phyloP scores from a whole-genome alignment of 495 filamentous ascomycete genomes.

The Talaromyces ruber region DNA sequence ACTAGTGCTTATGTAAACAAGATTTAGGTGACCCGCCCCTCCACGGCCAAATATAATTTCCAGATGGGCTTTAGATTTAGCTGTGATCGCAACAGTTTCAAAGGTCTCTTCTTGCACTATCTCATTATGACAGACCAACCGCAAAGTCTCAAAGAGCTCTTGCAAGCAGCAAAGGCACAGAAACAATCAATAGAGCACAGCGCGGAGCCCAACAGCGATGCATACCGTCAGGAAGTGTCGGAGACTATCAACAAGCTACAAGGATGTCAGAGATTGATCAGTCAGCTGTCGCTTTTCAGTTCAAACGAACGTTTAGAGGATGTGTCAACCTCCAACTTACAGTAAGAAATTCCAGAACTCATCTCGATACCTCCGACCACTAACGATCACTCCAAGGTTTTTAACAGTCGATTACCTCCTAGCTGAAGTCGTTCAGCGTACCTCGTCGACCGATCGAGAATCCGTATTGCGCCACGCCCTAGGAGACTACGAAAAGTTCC shows the following conservation, averaged over 20 bases:
- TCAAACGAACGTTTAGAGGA: constrained; percentile 87
- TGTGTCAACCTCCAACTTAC: constrained; percentile 72
- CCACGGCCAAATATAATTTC: background rate
- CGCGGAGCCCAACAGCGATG: constrained; percentile 43
- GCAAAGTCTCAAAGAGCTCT: constrained; percentile 51
- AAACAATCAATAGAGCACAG: constrained; percentile 41
- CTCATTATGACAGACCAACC: constrained; percentile 43
- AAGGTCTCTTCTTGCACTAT: background rate
- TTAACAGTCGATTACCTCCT: constrained; percentile 59
- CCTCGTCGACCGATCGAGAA: constrained; percentile 51
- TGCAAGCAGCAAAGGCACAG: constrained; percentile 46
- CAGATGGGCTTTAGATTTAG: background rate
- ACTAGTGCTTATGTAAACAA: background rate
- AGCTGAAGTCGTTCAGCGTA: constrained; percentile 56
- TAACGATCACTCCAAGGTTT: constrained; percentile 39
- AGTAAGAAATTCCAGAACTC: constrained; percentile 35
- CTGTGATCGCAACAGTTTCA: background rate
- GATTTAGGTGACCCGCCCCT: background rate
- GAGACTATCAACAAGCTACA: constrained; percentile 61
- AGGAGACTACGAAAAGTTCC: constrained; percentile 64
- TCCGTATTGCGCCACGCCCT: constrained; percentile 51
- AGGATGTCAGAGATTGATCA: constrained; percentile 59
- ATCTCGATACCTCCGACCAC: background rate
- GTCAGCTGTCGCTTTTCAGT: constrained; percentile 72
- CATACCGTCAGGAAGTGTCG: constrained; percentile 59